phyloP scores from a whole-genome alignment of 2,329 filamentous ascomycete genomes.

The Aspergillus caelatus region DNA sequence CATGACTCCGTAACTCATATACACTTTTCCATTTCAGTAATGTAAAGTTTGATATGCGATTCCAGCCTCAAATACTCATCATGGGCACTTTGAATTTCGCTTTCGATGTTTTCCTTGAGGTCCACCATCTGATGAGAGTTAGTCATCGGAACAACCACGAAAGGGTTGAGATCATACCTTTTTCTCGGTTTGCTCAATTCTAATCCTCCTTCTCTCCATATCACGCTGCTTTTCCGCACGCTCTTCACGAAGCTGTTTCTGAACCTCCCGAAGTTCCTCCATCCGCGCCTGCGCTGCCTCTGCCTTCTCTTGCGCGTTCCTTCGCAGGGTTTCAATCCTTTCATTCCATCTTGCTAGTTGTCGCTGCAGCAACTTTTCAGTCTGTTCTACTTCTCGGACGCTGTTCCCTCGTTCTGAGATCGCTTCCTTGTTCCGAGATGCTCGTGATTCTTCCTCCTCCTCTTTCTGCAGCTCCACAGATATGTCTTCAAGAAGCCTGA shows the following conservation, averaged over 20 bases:
- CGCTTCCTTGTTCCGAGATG: constrained; percentile 80
- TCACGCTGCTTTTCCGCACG: constrained; percentile 83
- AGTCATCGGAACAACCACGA: constrained; percentile 8
- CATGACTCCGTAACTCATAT: constrained; percentile 48
- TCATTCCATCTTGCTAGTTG: constrained; percentile 86
- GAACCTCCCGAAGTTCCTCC: constrained; percentile 81
- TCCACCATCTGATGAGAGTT: constrained; percentile 77
- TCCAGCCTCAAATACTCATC: constrained; percentile 98
- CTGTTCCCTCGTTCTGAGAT: constrained; percentile 86
- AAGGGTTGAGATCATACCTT: constrained; percentile 64
- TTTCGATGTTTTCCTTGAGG: constrained; percentile 95
- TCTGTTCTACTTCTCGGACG: constrained; percentile 86
- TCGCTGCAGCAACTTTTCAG: constrained; percentile 78
- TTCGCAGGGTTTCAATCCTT: constrained; percentile 79
- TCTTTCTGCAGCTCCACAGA: constrained; percentile 82
- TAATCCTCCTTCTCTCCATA: constrained; percentile 87
- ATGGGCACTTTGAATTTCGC: constrained; percentile 84
- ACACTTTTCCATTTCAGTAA: constrained; percentile 97
- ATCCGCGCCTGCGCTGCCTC: constrained; percentile 81
- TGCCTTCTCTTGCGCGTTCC: constrained; percentile 79
- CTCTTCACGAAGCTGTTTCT: constrained; percentile 81
- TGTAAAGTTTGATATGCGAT: constrained; percentile 94
- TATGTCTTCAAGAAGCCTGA: constrained; percentile 87
- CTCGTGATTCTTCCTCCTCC: constrained; percentile 83
- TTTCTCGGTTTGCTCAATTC: constrained; percentile 98